Base-by-base conservation (phyloP, 1,284 basidiomycete genomes). In the Sporisorium iseilematis-ciliati region DNA sequence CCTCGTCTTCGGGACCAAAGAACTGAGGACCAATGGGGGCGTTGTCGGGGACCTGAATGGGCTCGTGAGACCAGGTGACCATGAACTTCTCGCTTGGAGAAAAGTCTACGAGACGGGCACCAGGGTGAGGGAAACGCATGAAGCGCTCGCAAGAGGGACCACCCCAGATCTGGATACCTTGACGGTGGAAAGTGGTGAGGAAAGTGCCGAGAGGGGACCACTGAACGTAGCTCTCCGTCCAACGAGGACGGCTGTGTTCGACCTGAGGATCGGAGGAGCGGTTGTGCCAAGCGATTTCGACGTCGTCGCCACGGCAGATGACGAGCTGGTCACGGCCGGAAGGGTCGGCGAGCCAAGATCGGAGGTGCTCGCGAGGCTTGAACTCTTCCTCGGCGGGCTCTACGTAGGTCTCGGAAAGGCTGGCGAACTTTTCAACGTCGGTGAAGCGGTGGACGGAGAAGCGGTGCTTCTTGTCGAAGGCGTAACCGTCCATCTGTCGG, bases 191-290 rank as follows among this genome's bases (percentile, higher is more conserved):
- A 10, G 97, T 97, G 51, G 95, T 92, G 69, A 99, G 89, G 85
- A 92, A 94, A 23, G 96, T 98, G 59, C 97, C 97, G 66, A 92
- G 89, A 35, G 96, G 95, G 40, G 97, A 98, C 97, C 97, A 99
- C 54, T 93, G 92, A 45, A 95, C 92, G 87, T 98, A 99, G 48
- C 97, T 91, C 83, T 99, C 95, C 82, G 94, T 97, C 95, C 97
- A 99, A 85, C 92, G 91, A 91, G 93, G 82, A 26, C 68, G 55
- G 62, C 59, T 82, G 82, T 91, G 89, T 20, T 93, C 92, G 43
- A 92, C 85, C 86, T 97, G 95, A 80, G 92, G 91, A 75, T 92
- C 91, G 14, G 93, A 94, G 64, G 92, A 91, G 81, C 94, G 93
- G 68, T 93, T 93, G 84, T 97, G 94, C 96, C 95, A 99, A 79